Evolutionary conservation across 768 basidiomycete species (phyloP), one percentile per base, ranked within the genome.

Genomic region (Leccinellum luteum): DNA sequence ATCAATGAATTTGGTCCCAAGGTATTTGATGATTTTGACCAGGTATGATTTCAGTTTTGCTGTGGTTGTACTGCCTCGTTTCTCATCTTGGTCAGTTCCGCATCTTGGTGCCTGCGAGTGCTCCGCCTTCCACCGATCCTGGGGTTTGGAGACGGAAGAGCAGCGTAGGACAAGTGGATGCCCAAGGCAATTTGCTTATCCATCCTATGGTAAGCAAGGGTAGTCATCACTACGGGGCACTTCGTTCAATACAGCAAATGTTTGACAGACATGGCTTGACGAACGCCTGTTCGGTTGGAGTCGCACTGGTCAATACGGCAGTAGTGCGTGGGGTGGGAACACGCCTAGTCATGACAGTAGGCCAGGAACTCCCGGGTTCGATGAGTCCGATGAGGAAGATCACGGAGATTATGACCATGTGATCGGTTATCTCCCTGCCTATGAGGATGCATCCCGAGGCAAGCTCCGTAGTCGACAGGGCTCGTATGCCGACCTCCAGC

Each of bases 261-360:
- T 19, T 28, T 43, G 49, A 27, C 67, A 84, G 78, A 86, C 89
- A 14, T 96, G 93, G 93, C 81, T 96, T 15, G 94, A 97, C 70
- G 94, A 96, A 73, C 86, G 91, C 8, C 80, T 97, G 25, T 97
- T 96, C 68, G 94, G 94, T 45, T 96, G 92, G 94, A 86, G 85
- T 71, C 80, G 84, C 53, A 91, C 87, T 63, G 82, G 90, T 1
- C 76, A 74, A 50, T 84, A 83, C 49, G 90, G 92, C n/a, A 92
- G 91, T 3, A 91, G 87, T 65, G 91, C 85, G n/a, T 94, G 92
- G 93, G 84, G 84, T 31, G 89, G 84, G 17, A 69, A 72, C 41
- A 76, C 77, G 23, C 75, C 72, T 38, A 81, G 73, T 64, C 84
- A 82, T 50, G 85, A 86, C 67, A 90, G 83, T 74, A 75, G 86